These are phyloP conservation scores for Geotrichum phurueaensis DNA, from an alignment of 1,139 yeast species.

Conservation along the genomic window DNA sequence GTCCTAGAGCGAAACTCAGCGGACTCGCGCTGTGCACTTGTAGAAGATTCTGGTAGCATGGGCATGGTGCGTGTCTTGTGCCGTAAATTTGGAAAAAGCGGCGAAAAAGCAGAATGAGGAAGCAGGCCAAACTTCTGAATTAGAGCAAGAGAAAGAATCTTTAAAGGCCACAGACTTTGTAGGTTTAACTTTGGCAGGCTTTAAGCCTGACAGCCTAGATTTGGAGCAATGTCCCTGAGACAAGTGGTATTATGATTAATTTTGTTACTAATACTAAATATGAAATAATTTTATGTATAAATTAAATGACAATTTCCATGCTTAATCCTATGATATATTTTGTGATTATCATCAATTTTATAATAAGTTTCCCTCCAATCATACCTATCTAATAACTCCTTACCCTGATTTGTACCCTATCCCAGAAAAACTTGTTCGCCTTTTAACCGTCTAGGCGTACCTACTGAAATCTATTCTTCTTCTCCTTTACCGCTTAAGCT, in stretches of 20 bases:
- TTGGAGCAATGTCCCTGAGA: neutral
- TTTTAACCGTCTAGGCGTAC: neutral
- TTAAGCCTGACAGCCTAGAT: neutral
- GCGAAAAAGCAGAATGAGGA: neutral
- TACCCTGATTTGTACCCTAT: conserved; percentile 4
- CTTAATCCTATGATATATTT: neutral
- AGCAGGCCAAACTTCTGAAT: neutral
- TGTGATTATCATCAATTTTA: neutral
- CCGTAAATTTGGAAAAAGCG: neutral
- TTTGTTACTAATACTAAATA: neutral
- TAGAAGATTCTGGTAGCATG: neutral
- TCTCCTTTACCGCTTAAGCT: neutral
- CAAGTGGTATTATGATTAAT: neutral
- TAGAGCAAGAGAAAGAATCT: neutral
- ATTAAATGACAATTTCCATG: neutral
- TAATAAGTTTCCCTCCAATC: neutral
- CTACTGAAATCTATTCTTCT: neutral
- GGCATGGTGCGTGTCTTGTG: neutral
- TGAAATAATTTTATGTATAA: neutral
- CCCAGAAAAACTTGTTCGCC: neutral
- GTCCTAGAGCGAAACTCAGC: neutral
- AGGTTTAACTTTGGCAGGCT: neutral
- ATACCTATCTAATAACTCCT: neutral
- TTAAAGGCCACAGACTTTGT: neutral
- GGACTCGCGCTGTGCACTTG: neutral